Conservation (phyloP, 257 asterid species). For the Solanum arcanum region DNA sequence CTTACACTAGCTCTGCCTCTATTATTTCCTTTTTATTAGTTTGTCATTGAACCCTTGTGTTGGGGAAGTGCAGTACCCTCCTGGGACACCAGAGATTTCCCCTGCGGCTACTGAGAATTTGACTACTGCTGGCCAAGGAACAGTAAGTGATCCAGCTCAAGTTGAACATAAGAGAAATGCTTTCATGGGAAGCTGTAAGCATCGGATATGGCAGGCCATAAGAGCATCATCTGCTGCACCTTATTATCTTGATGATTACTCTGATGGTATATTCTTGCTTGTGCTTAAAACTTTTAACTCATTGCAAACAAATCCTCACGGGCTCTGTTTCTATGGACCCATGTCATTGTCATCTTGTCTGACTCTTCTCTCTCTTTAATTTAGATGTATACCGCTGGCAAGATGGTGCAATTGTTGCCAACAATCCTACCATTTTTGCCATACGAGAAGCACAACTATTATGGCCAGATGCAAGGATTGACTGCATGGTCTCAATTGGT, state of each 20-base stretch:
- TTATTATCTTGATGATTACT: conserved; percentile 93
- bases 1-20: neutral
- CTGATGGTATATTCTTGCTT: conserved; percentile 58
- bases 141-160: conserved; percentile 61
- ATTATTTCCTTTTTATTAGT: conserved; percentile 2
- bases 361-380: conserved; percentile 1
- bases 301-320: conserved; percentile 1
- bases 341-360: conserved; percentile 8
- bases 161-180: conserved; percentile 76
- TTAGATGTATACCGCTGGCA: conserved; percentile 87
- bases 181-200: conserved; percentile 96
- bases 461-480: conserved; percentile 96
- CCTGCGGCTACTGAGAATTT: conserved; percentile 56
- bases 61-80: conserved; percentile 67
- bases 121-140: conserved; percentile 49
- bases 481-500: conserved; percentile 94
- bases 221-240: conserved; percentile 99
- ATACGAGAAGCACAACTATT: conserved; percentile 90
- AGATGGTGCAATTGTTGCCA: conserved; percentile 99
- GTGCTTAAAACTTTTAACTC: neutral
- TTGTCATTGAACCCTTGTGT: neutral
- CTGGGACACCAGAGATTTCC: conserved; percentile 90
- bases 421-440: conserved; percentile 91
- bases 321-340: neutral
- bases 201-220: conserved; percentile 93